Base-by-base conservation (phyloP, 805 yeast genomes). In the Ogataea degrootiae region DNA sequence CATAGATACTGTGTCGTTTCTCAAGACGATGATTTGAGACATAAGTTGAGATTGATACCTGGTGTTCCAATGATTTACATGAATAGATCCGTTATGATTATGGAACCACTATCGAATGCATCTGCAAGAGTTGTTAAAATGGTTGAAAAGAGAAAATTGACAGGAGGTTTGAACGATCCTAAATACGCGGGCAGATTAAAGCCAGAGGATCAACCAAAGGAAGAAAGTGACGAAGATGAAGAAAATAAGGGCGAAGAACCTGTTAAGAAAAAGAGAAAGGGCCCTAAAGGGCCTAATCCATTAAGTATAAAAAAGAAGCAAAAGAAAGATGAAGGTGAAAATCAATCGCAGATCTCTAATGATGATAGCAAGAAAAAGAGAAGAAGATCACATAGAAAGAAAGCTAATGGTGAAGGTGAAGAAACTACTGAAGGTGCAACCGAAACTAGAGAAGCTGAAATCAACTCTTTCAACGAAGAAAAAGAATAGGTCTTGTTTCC, bases 1-100 rank as follows among this genome's bases (percentile, higher is more conserved):
- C 97, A 90, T 66, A 79, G 98, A 56, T 94, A 92, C 63, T 75
- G 88, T 29, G 87, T 94, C 12, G 97, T 96, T 1, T 77, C 92
- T 0, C 97, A 91, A 61, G 82, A 87, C 57, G 77, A 79, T 22
- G 74, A 77, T 26, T 71, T 91, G 45, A 77, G 99, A 56, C 77
- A 79, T 47, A 70, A 72, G 42, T 71, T 94, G 51, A 76, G 98
- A 55, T 72, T 72, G 31, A 73, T 90, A 11, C 96, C 99, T 0
- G 99, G 97, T 12, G 85, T 89, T 1, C 99, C 99, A 1, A 66
- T 94, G 54, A 71, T 92, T 9, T 91, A 86, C 64, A 82, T 94
- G 80, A 83, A 86, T 60, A 75, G 97, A 51, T 81, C 96, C 1
- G 99, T 94, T 16, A 87, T 94, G 92, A 83, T 94, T 26, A 82